Evolutionary conservation across 352 stramenopile species (phyloP), one percentile per base, ranked within the genome.

Genomic region (Globisporangium irregulare): DNA sequence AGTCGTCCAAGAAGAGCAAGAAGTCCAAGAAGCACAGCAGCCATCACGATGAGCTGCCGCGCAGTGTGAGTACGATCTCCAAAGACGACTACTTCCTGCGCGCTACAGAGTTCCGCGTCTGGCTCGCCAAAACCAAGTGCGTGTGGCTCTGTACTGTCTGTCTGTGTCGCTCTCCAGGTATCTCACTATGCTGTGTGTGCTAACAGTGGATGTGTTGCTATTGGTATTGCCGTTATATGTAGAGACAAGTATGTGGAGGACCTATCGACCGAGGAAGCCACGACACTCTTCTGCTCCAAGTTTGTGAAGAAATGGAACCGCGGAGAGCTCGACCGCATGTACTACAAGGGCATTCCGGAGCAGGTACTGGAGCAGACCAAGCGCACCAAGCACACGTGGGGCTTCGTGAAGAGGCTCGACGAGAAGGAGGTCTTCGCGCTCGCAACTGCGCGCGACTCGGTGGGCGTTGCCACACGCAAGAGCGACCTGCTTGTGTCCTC

Each of bases 181-280:
- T 10, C 12, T n/a, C 38, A 20, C 38, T 7, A 48, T n/a, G 38
- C 14, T 56, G 9, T 22, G 12, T 54, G 34, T 38, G 36, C 14
- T 57, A 24, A 38, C 8, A 14, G 24, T 51, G 24, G 20, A 20
- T 20, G 10, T 41, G 24, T 66, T 53, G n/a, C 15, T 66, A 48
- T 69, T 64, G 6, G 27, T 36, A 51, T 22, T 27, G n/a, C 48
- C 25, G 27, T 14, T 24, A 10, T 43, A 2, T 38, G 20, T 66
- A 90, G 83, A 63, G 62, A 70, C 56, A 78, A 86, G 68, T 94
- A 90, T 70, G 69, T 94, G 9, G 84, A 94, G 25, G 83, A 94
- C 65, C 69, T 94, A 32, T 87, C 82, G 60, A 87, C 79, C 1
- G 70, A 86, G 1, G 77, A 92, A 34, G 74, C 80, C 2, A 81